These are phyloP conservation scores for Trichophyton equinum DNA, from an alignment of 2,329 filamentous ascomycete genomes.

Conservation along the genomic window DNA sequence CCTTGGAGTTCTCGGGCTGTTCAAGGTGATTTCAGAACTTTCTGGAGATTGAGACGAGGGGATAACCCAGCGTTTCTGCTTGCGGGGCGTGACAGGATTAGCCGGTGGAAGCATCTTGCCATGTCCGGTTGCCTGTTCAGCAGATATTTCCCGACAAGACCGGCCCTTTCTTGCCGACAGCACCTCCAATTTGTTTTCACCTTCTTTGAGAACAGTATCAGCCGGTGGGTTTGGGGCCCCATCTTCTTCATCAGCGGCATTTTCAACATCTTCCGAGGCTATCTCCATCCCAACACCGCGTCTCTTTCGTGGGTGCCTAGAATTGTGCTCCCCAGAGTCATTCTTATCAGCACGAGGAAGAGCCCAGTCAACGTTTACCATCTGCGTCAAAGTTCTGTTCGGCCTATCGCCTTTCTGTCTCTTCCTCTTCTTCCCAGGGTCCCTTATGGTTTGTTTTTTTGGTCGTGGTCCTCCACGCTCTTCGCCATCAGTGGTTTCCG, in stretches of 20 bases:
- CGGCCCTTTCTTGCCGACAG: neutral
- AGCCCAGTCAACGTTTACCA: slow-evolving; percentile 4
- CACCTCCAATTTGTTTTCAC: neutral
- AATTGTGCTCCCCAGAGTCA: neutral
- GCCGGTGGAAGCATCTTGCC: neutral
- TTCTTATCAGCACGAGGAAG: neutral
- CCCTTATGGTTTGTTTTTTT: neutral
- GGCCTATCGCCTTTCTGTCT: neutral
- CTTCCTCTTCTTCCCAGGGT: neutral
- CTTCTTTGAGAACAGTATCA: no score
- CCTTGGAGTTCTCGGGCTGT: neutral
- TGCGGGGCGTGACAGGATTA: slow-evolving; percentile 23
- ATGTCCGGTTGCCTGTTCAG: neutral
- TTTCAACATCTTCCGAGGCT: slow-evolving; percentile 7
- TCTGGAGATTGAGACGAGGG: slow-evolving; percentile 34
- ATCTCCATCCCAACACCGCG: slow-evolving; percentile 2
- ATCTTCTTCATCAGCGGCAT: neutral
- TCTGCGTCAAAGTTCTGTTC: slow-evolving; percentile 9
- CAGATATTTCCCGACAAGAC: neutral
- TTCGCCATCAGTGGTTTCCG: slow-evolving; percentile 12
- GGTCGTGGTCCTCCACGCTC: slow-evolving; percentile 8
- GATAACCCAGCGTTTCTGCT: slow-evolving; percentile 23
- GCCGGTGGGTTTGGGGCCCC: neutral
- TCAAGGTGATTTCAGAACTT: slow-evolving; percentile 25
- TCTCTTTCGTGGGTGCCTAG: neutral